Base-by-base conservation (phyloP, 2,329 filamentous ascomycete genomes). In the Aspergillus bombycis region DNA sequence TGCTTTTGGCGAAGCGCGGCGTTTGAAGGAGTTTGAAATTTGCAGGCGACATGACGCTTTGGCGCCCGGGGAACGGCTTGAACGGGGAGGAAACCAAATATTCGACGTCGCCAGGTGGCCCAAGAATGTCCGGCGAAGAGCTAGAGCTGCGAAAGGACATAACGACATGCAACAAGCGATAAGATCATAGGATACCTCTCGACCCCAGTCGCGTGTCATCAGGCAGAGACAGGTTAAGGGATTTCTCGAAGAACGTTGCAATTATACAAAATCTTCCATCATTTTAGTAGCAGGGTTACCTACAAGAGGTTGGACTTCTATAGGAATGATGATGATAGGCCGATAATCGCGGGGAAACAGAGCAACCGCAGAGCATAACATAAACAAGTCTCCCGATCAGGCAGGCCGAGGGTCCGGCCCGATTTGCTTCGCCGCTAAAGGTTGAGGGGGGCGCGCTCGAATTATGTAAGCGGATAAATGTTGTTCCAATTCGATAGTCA, bases 81-180 rank as follows among this genome's bases (percentile, higher is more conserved):
- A 74, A 72, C 2, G 79, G 79, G 6, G 79, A 80, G 23, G 79
- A 80, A 34, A 81, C 75, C 36, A 81, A 68, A 67, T 79, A 80
- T 23, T 79, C 75, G 41, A 72, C 74, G 67, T 81, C 78, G 61
- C 78, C 79, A 64, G 79, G 74, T 54, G 79, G 78, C 30, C 75
- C 78, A 62, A 81, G 73, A 58, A 79, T 72, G 72, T 81, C 79
- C 53, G 79, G 78, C 48, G 79, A 81, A 63, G 79, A 80, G 67
- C 73, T 80, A 58, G 70, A 62, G 64, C 72, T 79, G 68, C 73
- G 75, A 62, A 74, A 74, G 61, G 72, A 72, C 72, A 78, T 76
- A 62, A 67, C 68, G 70, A 68, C 64, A 73, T 72, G 67, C 57
- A 61, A 62, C 38, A 57, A 55, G 62, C 46, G 60, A 45, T 62